Percentiles rank a stretch among this genome's conserved stretches.
Evolutionary conservation across 2,329 filamentous ascomycete genomes (phyloP).

Genomic region (Cadophora luteo-olivacea): DNA sequence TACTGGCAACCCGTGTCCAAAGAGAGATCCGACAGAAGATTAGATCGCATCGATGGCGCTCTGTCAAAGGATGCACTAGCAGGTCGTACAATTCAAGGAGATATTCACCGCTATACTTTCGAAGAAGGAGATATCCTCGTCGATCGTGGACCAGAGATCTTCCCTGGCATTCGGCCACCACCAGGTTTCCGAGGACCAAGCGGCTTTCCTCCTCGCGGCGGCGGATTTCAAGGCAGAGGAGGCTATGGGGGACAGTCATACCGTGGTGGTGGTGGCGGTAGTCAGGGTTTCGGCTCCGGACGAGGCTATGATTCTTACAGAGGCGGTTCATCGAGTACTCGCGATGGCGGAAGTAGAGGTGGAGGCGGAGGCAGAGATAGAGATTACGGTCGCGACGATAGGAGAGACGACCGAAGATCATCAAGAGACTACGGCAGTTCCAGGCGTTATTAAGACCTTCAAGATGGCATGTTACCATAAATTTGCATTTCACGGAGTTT

Average conservation of each 20-base stretch:
- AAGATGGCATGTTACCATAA: background rate
- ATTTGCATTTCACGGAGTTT: conserved; percentile 21
- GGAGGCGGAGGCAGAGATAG: conserved; percentile 9
- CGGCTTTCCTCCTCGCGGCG: conserved; percentile 18
- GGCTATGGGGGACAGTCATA: conserved; percentile 24
- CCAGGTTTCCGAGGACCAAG: conserved; percentile 46
- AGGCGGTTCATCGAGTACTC: background rate
- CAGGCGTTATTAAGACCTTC: conserved; percentile 1
- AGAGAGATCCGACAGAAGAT: conserved; percentile 67
- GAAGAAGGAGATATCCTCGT: conserved; percentile 71
- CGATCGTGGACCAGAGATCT: conserved; percentile 75
- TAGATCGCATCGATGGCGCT: conserved; percentile 61
- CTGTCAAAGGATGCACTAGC: conserved; percentile 47
- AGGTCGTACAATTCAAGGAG: conserved; percentile 49
- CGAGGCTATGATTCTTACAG: conserved; percentile 17
- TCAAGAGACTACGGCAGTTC: conserved; percentile 13
- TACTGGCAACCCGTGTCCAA: conserved; percentile 70
- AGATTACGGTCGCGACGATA: conserved; percentile 8
- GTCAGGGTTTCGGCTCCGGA: conserved; percentile 7
- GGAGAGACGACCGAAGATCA: conserved; percentile 16
- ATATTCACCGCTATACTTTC: conserved; percentile 71
- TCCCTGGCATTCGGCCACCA: conserved; percentile 67
- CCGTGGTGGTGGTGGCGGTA: conserved; percentile 25
- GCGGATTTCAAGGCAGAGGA: conserved; percentile 12
- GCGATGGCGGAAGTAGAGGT: conserved; percentile 5